Percentiles rank a stretch among this genome's conserved stretches.
Evolutionary conservation across 2,329 filamentous ascomycete species (phyloP).

Genomic region (Rachicladosporium sp.): DNA sequence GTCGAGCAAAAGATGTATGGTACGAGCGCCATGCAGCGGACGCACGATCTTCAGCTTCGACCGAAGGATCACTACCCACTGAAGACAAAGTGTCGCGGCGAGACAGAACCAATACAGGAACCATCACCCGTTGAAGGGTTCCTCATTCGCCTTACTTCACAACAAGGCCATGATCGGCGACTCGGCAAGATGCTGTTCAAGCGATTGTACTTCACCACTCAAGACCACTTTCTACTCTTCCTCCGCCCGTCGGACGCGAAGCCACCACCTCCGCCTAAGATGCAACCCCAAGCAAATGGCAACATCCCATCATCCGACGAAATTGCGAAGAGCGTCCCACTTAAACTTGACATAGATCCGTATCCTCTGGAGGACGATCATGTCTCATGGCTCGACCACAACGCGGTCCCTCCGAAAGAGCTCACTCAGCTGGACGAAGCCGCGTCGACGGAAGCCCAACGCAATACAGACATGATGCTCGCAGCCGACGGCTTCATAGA

Average conservation of each 20-base stretch:
- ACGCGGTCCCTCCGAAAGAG: conserved; percentile 10
- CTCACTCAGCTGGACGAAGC: conserved; percentile 38
- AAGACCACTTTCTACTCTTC: conserved; percentile 52
- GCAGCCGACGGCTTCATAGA: conserved; percentile 54
- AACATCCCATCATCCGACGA: conserved; percentile 42
- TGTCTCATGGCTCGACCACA: conserved; percentile 44
- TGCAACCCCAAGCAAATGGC: conserved; percentile 32
- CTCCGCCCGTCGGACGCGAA: conserved; percentile 45
- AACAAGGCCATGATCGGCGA: conserved; percentile 45
- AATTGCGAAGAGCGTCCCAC: conserved; percentile 44
- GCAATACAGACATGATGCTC: conserved; percentile 46
- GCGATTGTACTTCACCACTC: conserved; percentile 51
- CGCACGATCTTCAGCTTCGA: conserved; percentile 54
- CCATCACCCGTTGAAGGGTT: conserved; percentile 55
- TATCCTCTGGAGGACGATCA: conserved; percentile 42
- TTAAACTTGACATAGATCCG: conserved; percentile 50
- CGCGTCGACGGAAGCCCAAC: conserved; percentile 46
- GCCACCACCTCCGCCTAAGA: conserved; percentile 45
- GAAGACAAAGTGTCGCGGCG: conserved; percentile 28
- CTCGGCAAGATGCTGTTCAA: conserved; percentile 53
- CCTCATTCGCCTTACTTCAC: conserved; percentile 51
- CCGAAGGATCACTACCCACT: conserved; percentile 55
- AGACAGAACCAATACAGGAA: conserved; percentile 43
- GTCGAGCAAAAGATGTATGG: conserved; percentile 60
- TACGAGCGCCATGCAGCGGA: conserved; percentile 52